Conservation (phyloP, 2,329 filamentous ascomycete genomes). For the Colletotrichum sp. region DNA sequence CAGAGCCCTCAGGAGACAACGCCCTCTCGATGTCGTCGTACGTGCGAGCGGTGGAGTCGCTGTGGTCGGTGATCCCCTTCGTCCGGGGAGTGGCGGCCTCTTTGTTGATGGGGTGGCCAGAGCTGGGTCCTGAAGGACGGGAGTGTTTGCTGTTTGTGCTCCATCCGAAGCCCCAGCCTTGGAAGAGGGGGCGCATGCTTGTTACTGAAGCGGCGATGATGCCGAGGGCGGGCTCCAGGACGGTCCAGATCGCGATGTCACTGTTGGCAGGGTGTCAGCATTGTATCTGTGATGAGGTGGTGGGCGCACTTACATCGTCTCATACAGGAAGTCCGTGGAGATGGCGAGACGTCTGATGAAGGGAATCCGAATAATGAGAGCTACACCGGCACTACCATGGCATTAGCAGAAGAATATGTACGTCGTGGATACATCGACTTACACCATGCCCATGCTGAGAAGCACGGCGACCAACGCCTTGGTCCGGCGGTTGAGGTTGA, state of each 20-base stretch:
- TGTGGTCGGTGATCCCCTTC: not conserved
- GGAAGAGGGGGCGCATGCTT: constrained; percentile 35
- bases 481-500: constrained; percentile 51
- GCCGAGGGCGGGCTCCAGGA: constrained; percentile 36
- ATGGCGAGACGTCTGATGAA: constrained; percentile 33
- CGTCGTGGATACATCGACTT: too few species aligned
- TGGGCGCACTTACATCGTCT: constrained; percentile 31
- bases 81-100: not conserved
- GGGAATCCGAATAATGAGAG: constrained; percentile 41
- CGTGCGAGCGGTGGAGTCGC: not conserved
- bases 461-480: constrained; percentile 52
- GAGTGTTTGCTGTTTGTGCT: constrained; percentile 15
- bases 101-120: not conserved
- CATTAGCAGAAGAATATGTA: too few species aligned
- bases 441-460: constrained; percentile 56
- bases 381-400: constrained; percentile 38
- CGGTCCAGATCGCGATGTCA: constrained; percentile 34
- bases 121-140: not conserved
- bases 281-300: not conserved
- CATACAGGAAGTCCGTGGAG: constrained; percentile 32
- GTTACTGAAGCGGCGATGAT: constrained; percentile 37
- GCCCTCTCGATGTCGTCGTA: constrained; percentile 8
- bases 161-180: constrained; percentile 28
- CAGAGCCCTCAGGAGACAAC: constrained; percentile 1
- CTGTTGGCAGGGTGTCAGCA: constrained; percentile 23